These are phyloP conservation scores for Stemphylium lycopersici DNA, from an alignment of 2,329 filamentous ascomycete genomes.

Conservation along the genomic window DNA sequence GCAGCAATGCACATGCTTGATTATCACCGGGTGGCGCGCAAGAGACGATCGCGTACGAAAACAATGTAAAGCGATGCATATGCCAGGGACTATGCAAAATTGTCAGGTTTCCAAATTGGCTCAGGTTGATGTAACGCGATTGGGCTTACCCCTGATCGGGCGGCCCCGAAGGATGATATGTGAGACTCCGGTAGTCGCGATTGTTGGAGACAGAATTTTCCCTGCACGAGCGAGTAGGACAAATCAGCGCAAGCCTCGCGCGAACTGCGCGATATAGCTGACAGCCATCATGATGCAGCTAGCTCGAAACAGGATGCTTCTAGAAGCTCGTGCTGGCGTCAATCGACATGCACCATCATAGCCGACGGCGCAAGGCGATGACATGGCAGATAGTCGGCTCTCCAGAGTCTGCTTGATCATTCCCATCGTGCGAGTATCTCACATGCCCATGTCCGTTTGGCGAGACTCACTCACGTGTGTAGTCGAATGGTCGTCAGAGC, in stretches of 20 bases:
- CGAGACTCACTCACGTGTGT: slow-evolving; percentile 24
- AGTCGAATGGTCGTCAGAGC: slow-evolving; percentile 15
- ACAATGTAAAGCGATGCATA: neutral
- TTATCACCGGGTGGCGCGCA: neutral
- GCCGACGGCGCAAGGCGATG: neutral
- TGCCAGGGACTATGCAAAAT: slow-evolving; percentile 6
- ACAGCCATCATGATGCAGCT: neutral
- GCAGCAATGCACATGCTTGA: neutral
- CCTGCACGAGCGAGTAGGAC: neutral
- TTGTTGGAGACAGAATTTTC: neutral
- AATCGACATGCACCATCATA: slow-evolving; percentile 1
- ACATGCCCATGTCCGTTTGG: slow-evolving; percentile 10
- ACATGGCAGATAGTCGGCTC: neutral
- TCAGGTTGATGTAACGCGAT: slow-evolving; percentile 9
- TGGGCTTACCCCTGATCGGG: slow-evolving; percentile 1
- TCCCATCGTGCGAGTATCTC: neutral
- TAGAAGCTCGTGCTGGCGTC: slow-evolving; percentile 16
- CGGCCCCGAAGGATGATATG: neutral
- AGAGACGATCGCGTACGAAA: slow-evolving; percentile 4
- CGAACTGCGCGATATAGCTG: neutral
- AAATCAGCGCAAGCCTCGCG: slow-evolving; percentile 8
- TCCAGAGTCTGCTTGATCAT: neutral
- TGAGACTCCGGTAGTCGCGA: neutral
- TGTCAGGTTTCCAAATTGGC: slow-evolving; percentile 10
- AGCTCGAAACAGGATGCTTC: slow-evolving; percentile 4